Evolutionary conservation across 176 grass and related monocot species (phyloP).

Genomic region (Avena sativa): DNA sequence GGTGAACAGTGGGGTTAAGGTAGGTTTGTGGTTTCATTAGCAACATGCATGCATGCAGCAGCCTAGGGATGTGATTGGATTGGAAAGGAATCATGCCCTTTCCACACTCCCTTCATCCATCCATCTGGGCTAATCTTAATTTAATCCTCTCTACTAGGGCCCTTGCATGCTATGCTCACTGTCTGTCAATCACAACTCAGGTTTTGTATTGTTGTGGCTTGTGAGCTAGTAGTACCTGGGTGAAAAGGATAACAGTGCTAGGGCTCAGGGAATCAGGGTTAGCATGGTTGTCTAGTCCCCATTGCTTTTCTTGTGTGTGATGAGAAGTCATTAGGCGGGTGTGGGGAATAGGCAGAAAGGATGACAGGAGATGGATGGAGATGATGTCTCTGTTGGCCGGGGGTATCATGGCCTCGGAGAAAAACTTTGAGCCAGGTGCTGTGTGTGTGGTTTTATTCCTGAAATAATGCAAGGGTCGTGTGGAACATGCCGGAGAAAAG

Average conservation of each 20-base stretch:
- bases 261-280: background rate
- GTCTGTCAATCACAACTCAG: background rate
- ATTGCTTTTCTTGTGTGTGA: background rate
- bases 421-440: too few relatives aligned
- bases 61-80: slow-evolving; percentile 31
- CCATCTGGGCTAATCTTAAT: background rate
- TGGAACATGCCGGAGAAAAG: too few relatives aligned
- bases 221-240: slow-evolving; percentile 30
- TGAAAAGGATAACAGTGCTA: slow-evolving; percentile 20
- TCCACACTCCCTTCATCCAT: background rate
- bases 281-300: background rate
- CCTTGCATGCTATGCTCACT: background rate
- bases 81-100: slow-evolving; percentile 47
- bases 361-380: background rate
- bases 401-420: too few relatives aligned
- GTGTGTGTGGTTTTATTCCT: too few relatives aligned
- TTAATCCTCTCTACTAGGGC: background rate
- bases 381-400: too few relatives aligned
- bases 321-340: background rate
- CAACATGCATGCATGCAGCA: background rate
- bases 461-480: too few relatives aligned
- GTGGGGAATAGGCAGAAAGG: background rate
- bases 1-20: slow-evolving; percentile 29
- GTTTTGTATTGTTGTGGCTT: slow-evolving; percentile 41
- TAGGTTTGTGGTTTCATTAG: slow-evolving; percentile 44